Base-by-base conservation (phyloP, 1,139 yeast species). In the Nakaseomyces bracarensis region DNA sequence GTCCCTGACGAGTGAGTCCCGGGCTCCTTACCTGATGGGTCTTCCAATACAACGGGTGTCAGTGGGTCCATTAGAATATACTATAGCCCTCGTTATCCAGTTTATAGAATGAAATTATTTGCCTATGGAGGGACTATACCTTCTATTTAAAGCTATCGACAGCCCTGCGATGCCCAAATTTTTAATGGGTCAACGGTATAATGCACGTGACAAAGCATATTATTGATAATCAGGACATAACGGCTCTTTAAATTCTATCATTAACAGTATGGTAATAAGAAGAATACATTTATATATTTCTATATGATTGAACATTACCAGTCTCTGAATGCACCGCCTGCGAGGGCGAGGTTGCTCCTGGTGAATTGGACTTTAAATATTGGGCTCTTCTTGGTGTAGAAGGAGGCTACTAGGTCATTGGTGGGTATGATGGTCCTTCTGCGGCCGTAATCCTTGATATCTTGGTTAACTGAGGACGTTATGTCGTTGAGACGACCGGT, bases 361-460 rank as follows among this genome's bases (percentile, higher is more conserved):
- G 97, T 89, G 61, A 89, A 91, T 55, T 82, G 87, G 25, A 93
- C 95, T 55, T 84, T 86, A 66, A 82, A 91, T 19, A 91, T 93
- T 1, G 97, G 96, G 0, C 97, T 86, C 64, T 82, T 82, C 64
- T 87, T 91, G 1, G 99, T 89, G 64, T 84, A 85, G 61, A 82
- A 91, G 13, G 93, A 94, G 3, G 95, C 87, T 79, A 91, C 76
- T 55, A 91, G 95, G 63, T 91, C 99, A 39, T 77, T 71, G 1
- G 94, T 79, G 9, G 95, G 91, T 19, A 79, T 72, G 23, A 84
- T 74, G 49, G 86, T 94, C 57, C 80, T 76, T 46, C 71, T 65
- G 68, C 82, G 49, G 54, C 67, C 57, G 55, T 66, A 62, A 43
- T 66, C 67, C 47, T 65, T 60, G 30, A 55, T 52, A 42, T 58